Percentiles rank a stretch among this genome's conserved stretches.
These are phyloP conservation scores for Trichaptum fuscoviolaceum DNA, from an alignment of 768 basidiomycete genomes.

Conservation along the genomic window DNA sequence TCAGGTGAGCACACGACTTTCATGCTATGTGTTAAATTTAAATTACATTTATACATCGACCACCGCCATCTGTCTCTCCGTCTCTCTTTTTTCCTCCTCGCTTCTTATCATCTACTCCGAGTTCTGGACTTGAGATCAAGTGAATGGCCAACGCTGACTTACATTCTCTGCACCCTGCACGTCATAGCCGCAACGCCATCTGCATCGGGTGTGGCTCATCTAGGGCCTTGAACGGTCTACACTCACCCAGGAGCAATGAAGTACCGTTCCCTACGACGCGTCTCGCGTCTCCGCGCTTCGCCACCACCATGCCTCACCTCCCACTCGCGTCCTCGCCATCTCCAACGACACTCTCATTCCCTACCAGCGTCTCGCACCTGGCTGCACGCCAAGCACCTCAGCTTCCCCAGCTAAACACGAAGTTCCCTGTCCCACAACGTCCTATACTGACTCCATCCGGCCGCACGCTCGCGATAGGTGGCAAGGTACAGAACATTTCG, in stretches of 20 bases:
- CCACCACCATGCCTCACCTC: conserved; percentile 13
- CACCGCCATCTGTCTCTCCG: conserved; percentile 13
- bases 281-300: conserved; percentile 22
- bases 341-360: conserved; percentile 10
- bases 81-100: conserved; percentile 11
- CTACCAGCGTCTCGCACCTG: conserved; percentile 13
- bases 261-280: conserved; percentile 18
- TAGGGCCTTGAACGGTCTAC: conserved; percentile 30
- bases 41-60: conserved; percentile 18
- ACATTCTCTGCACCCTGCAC: conserved; percentile 43
- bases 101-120: conserved; percentile 9
- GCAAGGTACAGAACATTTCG: conserved; percentile 76
- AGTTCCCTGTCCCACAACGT: conserved; percentile 42
- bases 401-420: conserved; percentile 14
- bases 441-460: conserved; percentile 82
- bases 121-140: not conserved
- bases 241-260: conserved; percentile 8
- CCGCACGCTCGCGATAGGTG: conserved; percentile 67
- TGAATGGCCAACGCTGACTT: conserved; percentile 33
- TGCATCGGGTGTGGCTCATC: conserved; percentile 77
- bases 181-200: conserved; percentile 64
- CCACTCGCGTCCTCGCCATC: conserved; percentile 6
- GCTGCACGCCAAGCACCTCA: conserved; percentile 12
- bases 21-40: conserved; percentile 19
- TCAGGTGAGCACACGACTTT: conserved; percentile 55